Evolutionary conservation across 139 green algal genomes (phyloP), one percentile per base, ranked within the genome.

Genomic region (Asterochloris sp.): DNA sequence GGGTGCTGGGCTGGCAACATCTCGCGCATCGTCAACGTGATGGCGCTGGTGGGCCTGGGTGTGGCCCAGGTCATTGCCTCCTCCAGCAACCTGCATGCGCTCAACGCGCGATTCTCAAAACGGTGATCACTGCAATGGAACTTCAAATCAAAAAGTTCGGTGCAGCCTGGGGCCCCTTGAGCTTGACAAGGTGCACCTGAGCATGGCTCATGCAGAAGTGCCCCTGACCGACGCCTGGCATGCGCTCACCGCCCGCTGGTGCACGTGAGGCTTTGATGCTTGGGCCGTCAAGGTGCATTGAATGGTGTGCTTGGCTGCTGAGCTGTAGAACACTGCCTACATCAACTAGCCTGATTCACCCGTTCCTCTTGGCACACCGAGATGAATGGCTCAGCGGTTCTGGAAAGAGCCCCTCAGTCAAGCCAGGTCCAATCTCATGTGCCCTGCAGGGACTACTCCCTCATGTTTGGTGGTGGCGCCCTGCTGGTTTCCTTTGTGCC

Each of bases 31-130:
- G 78, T 83, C 9, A 80, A 83, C 61, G 62, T 86, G 24, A 60
- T 86, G 8, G 77, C 83, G 13, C 62, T 86, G 69, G 68, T 75
- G 13, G 83, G 83, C 64, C 62, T 86, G 62, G 69, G 76, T 11
- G 69, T 86, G 28, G 83, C 83, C 28, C 83, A 86, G 27, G 81
- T 86, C 69, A 86, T 86, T 29, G 83, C 83, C 28, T 83, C 68
- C 29, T 74, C 83, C 69, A 83, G 74, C 77, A 86, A 86, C 77
- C 79, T 86, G 38, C 74, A 86, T 69, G 68, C 76, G 61, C 77
- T 86, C 77, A 76, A 73, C 69, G 62, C 73, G 9, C 11, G 16
- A 16, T 61, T 79, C 73, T 75, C 21, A 38, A 84, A 84, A 71
- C 61, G 81, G 79, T 83, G 66, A 38, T 62, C n/a, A 13, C 38